These are phyloP conservation scores for Hydnum rufescens DNA, from an alignment of 768 basidiomycete species.

Conservation along the genomic window DNA sequence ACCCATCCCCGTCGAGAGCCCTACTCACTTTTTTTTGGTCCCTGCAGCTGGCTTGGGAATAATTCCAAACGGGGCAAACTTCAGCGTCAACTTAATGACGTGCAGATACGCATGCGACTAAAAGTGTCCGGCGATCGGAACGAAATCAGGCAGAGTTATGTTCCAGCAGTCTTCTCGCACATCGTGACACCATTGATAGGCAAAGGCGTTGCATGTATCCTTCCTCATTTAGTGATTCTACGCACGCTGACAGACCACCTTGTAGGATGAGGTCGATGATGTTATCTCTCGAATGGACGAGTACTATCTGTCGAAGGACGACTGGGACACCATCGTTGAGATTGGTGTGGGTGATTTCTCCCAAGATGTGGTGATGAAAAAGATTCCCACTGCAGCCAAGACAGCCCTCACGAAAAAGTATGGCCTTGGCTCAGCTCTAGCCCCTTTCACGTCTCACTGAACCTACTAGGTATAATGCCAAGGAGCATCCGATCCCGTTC, in stretches of 20 bases:
- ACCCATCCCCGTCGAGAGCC: neutral
- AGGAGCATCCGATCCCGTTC: slow-evolving; percentile 88
- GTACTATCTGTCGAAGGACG: slow-evolving; percentile 82
- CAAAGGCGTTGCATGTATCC: slow-evolving; percentile 42
- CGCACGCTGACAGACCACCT: neutral
- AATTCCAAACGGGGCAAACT: slow-evolving; percentile 87
- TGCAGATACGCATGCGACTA: slow-evolving; percentile 90
- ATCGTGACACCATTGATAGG: slow-evolving; percentile 64
- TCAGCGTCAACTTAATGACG: slow-evolving; percentile 58
- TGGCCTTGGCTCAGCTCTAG: slow-evolving; percentile 13
- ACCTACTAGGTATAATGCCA: slow-evolving; percentile 57
- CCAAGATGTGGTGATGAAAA: slow-evolving; percentile 60
- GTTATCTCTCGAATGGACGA: slow-evolving; percentile 83
- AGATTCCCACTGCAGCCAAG: slow-evolving; percentile 67
- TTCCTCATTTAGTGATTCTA: neutral
- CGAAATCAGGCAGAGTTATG: slow-evolving; percentile 81
- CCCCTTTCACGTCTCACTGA: neutral
- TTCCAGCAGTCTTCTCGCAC: slow-evolving; percentile 70
- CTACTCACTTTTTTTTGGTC: no score
- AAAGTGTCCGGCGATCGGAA: slow-evolving; percentile 76
- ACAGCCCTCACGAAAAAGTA: slow-evolving; percentile 70
- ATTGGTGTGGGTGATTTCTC: slow-evolving; percentile 69
- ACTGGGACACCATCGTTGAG: slow-evolving; percentile 93
- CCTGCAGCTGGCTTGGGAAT: slow-evolving; percentile 79
- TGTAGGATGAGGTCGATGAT: slow-evolving; percentile 55